Conservation (phyloP, 768 basidiomycete species). For the Podaxis mareebaensis region DNA sequence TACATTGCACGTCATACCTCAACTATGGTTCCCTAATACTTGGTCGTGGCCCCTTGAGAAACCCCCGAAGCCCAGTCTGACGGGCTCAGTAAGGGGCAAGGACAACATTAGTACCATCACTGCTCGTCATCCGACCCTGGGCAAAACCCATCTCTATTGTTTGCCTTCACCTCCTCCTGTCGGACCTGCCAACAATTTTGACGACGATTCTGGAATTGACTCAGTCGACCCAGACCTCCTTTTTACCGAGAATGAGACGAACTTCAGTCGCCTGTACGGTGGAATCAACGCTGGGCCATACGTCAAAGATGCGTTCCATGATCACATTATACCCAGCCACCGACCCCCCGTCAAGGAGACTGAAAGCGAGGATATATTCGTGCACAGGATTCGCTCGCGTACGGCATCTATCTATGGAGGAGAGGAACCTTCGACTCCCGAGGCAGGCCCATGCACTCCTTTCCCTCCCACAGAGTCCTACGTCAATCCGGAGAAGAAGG, state of each 20-base stretch:
- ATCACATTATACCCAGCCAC: slow-evolving; percentile 90
- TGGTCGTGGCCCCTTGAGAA: slow-evolving; percentile 91
- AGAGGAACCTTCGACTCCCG: slow-evolving; percentile 38
- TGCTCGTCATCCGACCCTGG: slow-evolving; percentile 72
- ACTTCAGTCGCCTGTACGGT: slow-evolving; percentile 88
- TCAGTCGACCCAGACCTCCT: slow-evolving; percentile 81
- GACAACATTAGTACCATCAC: slow-evolving; percentile 63
- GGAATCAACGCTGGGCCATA: slow-evolving; percentile 81
- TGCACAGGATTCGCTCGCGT: slow-evolving; percentile 49
- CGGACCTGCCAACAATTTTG: slow-evolving; percentile 63
- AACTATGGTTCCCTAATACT: slow-evolving; percentile 96
- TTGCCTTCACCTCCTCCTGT: slow-evolving; percentile 92
- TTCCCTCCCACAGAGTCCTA: slow-evolving; percentile 57
- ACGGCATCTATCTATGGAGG: slow-evolving; percentile 45
- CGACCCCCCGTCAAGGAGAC: slow-evolving; percentile 57
- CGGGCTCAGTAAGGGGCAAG: slow-evolving; percentile 47
- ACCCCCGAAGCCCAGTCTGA: slow-evolving; percentile 64
- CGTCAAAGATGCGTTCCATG: slow-evolving; percentile 98
- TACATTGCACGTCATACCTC: slow-evolving; percentile 91
- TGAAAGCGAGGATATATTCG: slow-evolving; percentile 45
- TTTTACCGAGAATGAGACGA: slow-evolving; percentile 98
- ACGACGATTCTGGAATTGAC: slow-evolving; percentile 63
- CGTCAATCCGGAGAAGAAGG: slow-evolving; percentile 82
- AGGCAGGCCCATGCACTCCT: slow-evolving; percentile 61
- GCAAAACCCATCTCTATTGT: slow-evolving; percentile 82